Base-by-base conservation (phyloP, 176 grass and related monocot genomes). In the Musa acuminata region DNA sequence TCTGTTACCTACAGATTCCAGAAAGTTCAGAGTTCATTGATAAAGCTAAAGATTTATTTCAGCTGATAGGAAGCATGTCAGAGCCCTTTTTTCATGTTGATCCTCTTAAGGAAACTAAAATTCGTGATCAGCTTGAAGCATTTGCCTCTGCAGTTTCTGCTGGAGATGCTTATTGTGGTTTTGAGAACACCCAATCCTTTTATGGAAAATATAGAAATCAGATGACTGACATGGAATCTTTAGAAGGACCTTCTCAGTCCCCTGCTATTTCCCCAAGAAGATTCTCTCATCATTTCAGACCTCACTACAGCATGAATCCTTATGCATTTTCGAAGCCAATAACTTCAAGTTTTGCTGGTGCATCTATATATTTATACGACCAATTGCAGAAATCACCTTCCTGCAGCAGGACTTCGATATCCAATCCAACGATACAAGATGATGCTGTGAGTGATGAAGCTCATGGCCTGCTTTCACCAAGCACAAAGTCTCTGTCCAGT, bases 11-110 rank as follows among this genome's bases (percentile, higher is more conserved):
- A 57, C 86, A 93, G 94, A 48, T 98, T 81, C 69, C 82, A 75
- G 84, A 98, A 84, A 91, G 76, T 83, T 72, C 76, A 16, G 84
- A 91, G 57, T 98, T 98, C 72, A n/a, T 88, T 4, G 78, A 83
- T 55, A 75, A 91, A 87, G 87, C 88, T 71, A 93, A 78, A 74
- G 35, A 80, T 60, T 76, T 82, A 82, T 55, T 87, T 76, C 77
- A 79, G 73, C 62, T 53, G 22, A 86, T 24, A 13, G 67, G 69
- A 77, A 81, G 72, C 53, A 49, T 77, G 62, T 43, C 68, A 53
- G 77, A 17, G 64, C 14, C 75, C 76, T 69, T 69, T 85, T 83
- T 80, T 69, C 52, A 76, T 13, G 24, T 76, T 58, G 64, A 80
- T 79, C 52, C 57, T 71, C 60, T 83, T 13, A 79, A 68, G 66